These are phyloP conservation scores for Abrus pulchellus DNA, from an alignment of 306 rosid species.

Conservation along the genomic window DNA sequence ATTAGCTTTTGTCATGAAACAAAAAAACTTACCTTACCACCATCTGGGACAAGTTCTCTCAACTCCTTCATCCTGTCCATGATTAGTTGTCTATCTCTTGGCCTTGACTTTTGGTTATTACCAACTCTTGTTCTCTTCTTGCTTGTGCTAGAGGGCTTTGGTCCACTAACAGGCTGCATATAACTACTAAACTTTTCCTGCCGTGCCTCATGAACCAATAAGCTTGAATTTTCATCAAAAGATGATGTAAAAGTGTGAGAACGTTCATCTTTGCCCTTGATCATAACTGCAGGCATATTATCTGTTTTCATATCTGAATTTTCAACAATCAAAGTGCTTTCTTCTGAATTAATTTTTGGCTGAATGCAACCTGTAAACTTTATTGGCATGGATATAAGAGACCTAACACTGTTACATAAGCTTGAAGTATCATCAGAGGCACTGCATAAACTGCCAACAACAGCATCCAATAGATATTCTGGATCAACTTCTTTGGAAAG, in stretches of 20 bases:
- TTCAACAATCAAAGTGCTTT: slow-evolving; percentile 37
- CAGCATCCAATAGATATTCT: slow-evolving; percentile 60
- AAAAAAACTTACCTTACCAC: slow-evolving; percentile 67
- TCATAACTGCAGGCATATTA: slow-evolving; percentile 43
- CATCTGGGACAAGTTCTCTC: slow-evolving; percentile 87
- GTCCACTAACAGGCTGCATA: slow-evolving; percentile 47
- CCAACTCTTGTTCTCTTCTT: slow-evolving; percentile 58
- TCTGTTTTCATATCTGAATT: slow-evolving; percentile 47
- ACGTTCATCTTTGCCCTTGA: slow-evolving; percentile 39
- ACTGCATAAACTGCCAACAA: slow-evolving; percentile 52
- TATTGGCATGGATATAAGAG: slow-evolving; percentile 46
- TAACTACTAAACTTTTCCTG: slow-evolving; percentile 41
- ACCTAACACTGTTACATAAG: slow-evolving; percentile 48
- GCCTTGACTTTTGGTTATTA: slow-evolving; percentile 64
- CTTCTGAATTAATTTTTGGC: slow-evolving; percentile 57
- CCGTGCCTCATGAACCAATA: slow-evolving; percentile 48
- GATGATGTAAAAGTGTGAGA: slow-evolving; percentile 50
- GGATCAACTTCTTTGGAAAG: slow-evolving; percentile 44
- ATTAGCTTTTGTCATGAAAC: slow-evolving; percentile 2
- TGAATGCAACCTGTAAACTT: slow-evolving; percentile 48
- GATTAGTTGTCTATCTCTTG: slow-evolving; percentile 91
- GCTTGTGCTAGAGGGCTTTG: slow-evolving; percentile 50
- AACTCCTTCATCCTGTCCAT: slow-evolving; percentile 95
- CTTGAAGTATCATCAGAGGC: slow-evolving; percentile 59
- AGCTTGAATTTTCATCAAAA: slow-evolving; percentile 52